Percentiles rank a stretch among this genome's conserved stretches.
These are phyloP conservation scores for Penicillium sp. DNA, from an alignment of 2,329 filamentous ascomycete species.

Conservation along the genomic window DNA sequence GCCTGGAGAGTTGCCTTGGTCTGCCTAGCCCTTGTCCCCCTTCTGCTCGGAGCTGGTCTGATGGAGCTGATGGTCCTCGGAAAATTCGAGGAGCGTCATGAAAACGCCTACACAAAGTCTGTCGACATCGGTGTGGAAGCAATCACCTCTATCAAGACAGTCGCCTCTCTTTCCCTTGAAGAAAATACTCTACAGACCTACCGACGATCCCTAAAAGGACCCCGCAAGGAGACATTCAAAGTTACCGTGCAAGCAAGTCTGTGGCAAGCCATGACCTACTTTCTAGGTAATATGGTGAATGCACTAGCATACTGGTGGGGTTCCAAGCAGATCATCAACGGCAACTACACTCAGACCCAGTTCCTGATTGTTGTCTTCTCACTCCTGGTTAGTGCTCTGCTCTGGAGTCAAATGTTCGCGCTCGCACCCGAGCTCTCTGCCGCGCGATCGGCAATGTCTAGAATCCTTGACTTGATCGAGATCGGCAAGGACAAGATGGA, in stretches of 20 bases:
- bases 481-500: conserved; percentile 35
- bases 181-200: conserved; percentile 49
- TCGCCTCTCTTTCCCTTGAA: conserved; percentile 53
- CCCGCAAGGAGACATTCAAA: conserved; percentile 49
- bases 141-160: conserved; percentile 51
- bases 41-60: conserved; percentile 66
- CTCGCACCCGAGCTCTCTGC: conserved; percentile 72
- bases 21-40: conserved; percentile 64
- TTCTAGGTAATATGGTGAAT: conserved; percentile 63
- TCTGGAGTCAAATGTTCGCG: conserved; percentile 72
- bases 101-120: conserved; percentile 51
- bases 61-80: conserved; percentile 64
- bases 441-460: conserved; percentile 59
- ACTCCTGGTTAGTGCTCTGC: conserved; percentile 68
- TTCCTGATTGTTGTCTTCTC: conserved; percentile 73
- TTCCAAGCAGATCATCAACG: conserved; percentile 64
- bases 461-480: conserved; percentile 50
- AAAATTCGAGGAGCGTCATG: conserved; percentile 55
- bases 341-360: conserved; percentile 62
- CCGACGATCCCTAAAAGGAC: conserved; percentile 44
- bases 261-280: conserved; percentile 46
- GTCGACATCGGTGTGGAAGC: conserved; percentile 54
- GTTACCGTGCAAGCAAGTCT: conserved; percentile 49
- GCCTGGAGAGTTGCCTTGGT: conserved; percentile 76
- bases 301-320: conserved; percentile 81